Base-by-base conservation (phyloP, 2,329 filamentous ascomycete species). In the Pseudogymnoascus pannorum region DNA sequence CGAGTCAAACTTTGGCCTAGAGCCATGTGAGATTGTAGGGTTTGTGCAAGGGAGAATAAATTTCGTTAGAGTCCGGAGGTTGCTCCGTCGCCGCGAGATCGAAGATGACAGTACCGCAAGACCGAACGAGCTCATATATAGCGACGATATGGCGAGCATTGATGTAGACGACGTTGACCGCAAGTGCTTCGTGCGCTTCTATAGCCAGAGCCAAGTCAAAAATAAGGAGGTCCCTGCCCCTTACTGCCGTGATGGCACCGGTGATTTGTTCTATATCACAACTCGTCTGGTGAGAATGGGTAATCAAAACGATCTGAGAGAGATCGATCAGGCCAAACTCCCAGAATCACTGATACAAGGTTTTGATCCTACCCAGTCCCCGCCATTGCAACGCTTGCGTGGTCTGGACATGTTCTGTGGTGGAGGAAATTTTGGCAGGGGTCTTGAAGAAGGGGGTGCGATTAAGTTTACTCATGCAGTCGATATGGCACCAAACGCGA, bases 371-470 rank as follows among this genome's bases (percentile, higher is more conserved):
- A 57, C 61, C 0, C 65, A 63, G 1, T 31, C 63, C 4, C 61
- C 66, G 4, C 62, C 58, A 40, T 70, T 61, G 63, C 64, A 69
- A 16, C 78, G 77, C 62, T 75, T 89, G 7, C 76, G 75, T 4
- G 87, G 86, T 0, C 73, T 93, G 3, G 88, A 91, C 64, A 75
- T 94, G 0, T 95, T 91, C 68, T 91, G 87, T 66, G 91, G 91
- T 0, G 87, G 87, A 16, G 90, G 91, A 0, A 91, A 87, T 59
- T 85, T 94, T 59, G 90, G 89, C 4, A 80, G 88, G 29, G 90
- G 89, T 0, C 76, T 95, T 0, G 89, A 92, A 71, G 88, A 92
- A 60, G 84, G 83, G 0, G 84, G 85, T 0, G 84, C 78, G 0
- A 78, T 92, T 0, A 71, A 84, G 24, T 88, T 88, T 71, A 76